These are phyloP conservation scores for Syzygium syzygioides DNA, from an alignment of 441 rosid genomes.

Conservation along the genomic window DNA sequence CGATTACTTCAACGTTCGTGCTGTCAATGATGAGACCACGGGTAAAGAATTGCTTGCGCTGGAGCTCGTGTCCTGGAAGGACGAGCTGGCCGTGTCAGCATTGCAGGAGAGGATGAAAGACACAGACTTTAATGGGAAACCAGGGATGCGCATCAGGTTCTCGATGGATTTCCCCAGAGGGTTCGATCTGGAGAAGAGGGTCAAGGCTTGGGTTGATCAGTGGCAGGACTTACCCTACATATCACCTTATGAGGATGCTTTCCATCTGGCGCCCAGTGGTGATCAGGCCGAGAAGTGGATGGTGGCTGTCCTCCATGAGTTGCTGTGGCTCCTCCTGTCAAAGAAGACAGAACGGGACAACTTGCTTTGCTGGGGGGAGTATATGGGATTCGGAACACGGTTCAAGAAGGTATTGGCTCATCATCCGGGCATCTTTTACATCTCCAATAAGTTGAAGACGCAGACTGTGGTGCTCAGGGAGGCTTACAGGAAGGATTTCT, in stretches of 20 bases:
- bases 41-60: slow-evolving; percentile 37
- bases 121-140: slow-evolving; percentile 4
- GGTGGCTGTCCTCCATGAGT: slow-evolving; percentile 72
- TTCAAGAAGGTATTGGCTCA: slow-evolving; percentile 56
- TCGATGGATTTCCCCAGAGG: slow-evolving; percentile 64
- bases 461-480: slow-evolving; percentile 77
- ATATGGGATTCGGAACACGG: slow-evolving; percentile 54
- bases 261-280: slow-evolving; percentile 51
- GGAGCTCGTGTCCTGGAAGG: slow-evolving; percentile 44
- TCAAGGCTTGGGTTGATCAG: slow-evolving; percentile 58
- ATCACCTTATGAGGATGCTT: slow-evolving; percentile 75
- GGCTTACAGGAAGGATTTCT: slow-evolving; percentile 62
- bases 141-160: slow-evolving; percentile 31
- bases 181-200: slow-evolving; percentile 46
- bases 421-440: slow-evolving; percentile 78
- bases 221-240: slow-evolving; percentile 82
- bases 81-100: slow-evolving; percentile 50
- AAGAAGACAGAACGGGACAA: slow-evolving; percentile 76
- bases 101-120: slow-evolving; percentile 47
- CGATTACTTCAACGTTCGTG: slow-evolving; percentile 52
- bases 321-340: slow-evolving; percentile 49
- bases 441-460: slow-evolving; percentile 71
- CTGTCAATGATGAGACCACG: slow-evolving; percentile 20
- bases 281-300: slow-evolving; percentile 80
- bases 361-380: slow-evolving; percentile 54